Evolutionary conservation across 2,329 filamentous ascomycete species (phyloP), one percentile per base, ranked within the genome.

Genomic region (Penicillium freii): DNA sequence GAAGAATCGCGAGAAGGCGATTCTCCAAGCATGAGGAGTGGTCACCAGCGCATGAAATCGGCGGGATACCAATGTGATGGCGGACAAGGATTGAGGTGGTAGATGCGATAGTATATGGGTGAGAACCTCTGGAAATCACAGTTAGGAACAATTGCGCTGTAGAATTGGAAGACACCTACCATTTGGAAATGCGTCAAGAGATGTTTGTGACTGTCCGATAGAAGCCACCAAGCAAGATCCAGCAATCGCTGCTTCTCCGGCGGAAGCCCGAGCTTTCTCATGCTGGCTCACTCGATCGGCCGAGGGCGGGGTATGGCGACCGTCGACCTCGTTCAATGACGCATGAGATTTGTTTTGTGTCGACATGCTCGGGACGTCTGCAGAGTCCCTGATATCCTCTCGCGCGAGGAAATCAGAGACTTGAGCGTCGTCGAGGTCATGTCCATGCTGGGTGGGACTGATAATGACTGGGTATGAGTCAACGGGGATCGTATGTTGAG

Each of bases 81-180:
- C 84, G 19, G 88, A 87, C 66, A 97, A 84, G 25, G 93, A 92
- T 61, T 90, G 85, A 10, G 92, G 91, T 51, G 92, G 88, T 51
- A 99, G 81, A 77, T 97, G 90, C 39, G 94, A 96, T 56, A 97
- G 78, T 33, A 96, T 87, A 69, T 97, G 92, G 11, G 91, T 96
- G 74, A 97, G 76, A 56, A 97, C 87, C 81, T 99, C 94, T 97
- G 74, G 52, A 62, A 61, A 65, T 59, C 36, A 48, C 31, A 19
- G 48, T 47, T 25, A 57, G 51, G 19, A 29, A 34, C 34, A 21
- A 19, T 23, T 58, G 19, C 34, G 39, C 34, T 40, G 56, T 56
- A 51, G 49, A 31, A 45, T 61, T 25, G n/a, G 17, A 17, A 31
- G 33, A 13, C 51, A 61, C 70, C 39, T 78, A 96, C 92, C 92